phyloP scores from a whole-genome alignment of 106 monocot species.

The Hemerocallis citrina region DNA sequence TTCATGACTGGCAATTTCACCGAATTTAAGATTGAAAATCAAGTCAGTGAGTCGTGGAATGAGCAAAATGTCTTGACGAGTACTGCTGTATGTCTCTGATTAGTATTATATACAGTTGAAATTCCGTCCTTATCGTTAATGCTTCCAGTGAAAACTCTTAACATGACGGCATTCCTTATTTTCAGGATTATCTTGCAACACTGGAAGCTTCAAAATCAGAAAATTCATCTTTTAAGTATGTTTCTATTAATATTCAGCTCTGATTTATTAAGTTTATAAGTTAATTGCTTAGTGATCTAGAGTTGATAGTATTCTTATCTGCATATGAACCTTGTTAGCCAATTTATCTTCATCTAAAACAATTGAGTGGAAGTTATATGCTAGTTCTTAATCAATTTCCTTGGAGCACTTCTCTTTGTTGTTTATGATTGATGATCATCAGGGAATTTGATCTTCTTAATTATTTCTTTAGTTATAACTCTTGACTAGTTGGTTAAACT shows the following conservation, averaged over 20 bases:
- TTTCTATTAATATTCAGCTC: slow-evolving; percentile 1
- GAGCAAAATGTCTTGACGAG: slow-evolving; percentile 66
- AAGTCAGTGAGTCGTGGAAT: slow-evolving; percentile 64
- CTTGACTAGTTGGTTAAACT: too few species aligned
- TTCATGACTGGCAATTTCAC: slow-evolving; percentile 87
- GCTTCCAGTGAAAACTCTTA: not conserved
- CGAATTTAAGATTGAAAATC: slow-evolving; percentile 66
- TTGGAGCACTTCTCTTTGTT: too few species aligned
- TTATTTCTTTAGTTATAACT: too few species aligned
- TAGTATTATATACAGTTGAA: not conserved
- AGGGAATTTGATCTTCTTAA: too few species aligned
- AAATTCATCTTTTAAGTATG: slow-evolving; percentile 63
- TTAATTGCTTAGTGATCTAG: not conserved
- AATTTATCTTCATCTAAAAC: too few species aligned
- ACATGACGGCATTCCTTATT: not conserved
- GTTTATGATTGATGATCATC: too few species aligned
- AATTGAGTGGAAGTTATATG: not conserved
- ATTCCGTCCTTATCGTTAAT: not conserved
- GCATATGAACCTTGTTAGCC: too few species aligned
- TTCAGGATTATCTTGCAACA: slow-evolving; percentile 67
- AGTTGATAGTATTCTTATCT: too few species aligned
- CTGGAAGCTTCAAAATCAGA: slow-evolving; percentile 42
- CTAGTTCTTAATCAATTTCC: not conserved
- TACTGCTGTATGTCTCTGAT: slow-evolving; percentile 53
- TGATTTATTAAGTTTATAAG: slow-evolving; percentile 2